A percentile compares a stretch with the other conserved stretches of the same genome.
Evolutionary conservation across 176 grass and related monocot species (phyloP).

Genomic region (Triticum aestivum): IWGSC_CS_RefSeq_v2.1 NC_057803.1:532296110-532296609

Average conservation of each 20-base stretch:
- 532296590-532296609: slow-evolving; percentile 66
- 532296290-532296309: slow-evolving; percentile 23
- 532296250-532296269: slow-evolving; percentile 67
- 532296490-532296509: slow-evolving; percentile 19
- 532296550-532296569: slow-evolving; percentile 49
- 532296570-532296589: slow-evolving; percentile 98
- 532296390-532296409: background rate
- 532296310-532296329: slow-evolving; percentile 31
- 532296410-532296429: background rate
- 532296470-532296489: slow-evolving; percentile 55
- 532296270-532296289: slow-evolving; percentile 40
- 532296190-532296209: background rate
- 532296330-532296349: slow-evolving; percentile 2
- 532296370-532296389: background rate
- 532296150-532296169: background rate
- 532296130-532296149: background rate
- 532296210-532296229: background rate
- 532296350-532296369: slow-evolving; percentile 4
- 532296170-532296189: background rate
- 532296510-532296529: slow-evolving; percentile 49
- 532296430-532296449: slow-evolving; percentile 1
- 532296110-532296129: background rate
- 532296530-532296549: slow-evolving; percentile 85
- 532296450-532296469: slow-evolving; percentile 68
- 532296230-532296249: slow-evolving; percentile 32